Base-by-base conservation (phyloP, 352 stramenopile genomes). In the Phytopythium ostracodes region DNA sequence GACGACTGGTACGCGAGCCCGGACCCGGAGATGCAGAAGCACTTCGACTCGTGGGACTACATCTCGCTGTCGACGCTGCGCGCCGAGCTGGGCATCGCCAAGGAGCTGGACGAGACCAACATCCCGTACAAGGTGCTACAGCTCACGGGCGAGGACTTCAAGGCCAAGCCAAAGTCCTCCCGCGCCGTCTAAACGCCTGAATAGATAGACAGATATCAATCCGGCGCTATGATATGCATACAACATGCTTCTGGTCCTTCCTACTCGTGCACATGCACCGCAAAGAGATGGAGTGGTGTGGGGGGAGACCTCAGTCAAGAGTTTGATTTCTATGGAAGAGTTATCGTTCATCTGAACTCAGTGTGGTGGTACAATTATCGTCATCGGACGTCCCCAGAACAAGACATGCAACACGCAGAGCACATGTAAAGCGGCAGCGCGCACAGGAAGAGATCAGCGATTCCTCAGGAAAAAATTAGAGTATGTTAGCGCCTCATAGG, bases 391-490 rank as follows among this genome's bases (percentile, higher is more conserved):
- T 63, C 60, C 64, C 52, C 44, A 46, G 49, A 1, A 15, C 27
- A 49, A 56, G 2, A 49, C 15, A 50, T 46, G 40, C 51, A 59
- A 44, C 62, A 67, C 6, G 60, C 33, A 68, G 65, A 18, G 58
- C 33, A 25, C 27, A 63, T 51, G 15, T 15, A 50, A 27, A 24
- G 5, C 11, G 12, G 18, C 44, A 42, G 14, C 11, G 7, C 7
- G n/a, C 36, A 17, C n/a, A 68, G 53, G 42, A 15, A 71, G 2
- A 27, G 63, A 12, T 40, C 2, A 40, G 59, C 46, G 58, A 46
- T 78, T 88, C 80, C 80, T 90, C 81, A 88, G 81, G 78, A 90
- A 90, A 90, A 90, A 90, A 90, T 90, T 90, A 90, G 81, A 90
- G 81, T 89, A 66, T 73, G 64, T 77, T 84, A 76, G 71, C 71